A percentile compares a stretch with the other conserved stretches of the same genome.
These are phyloP conservation scores for Colletotrichum endophyticum DNA, from an alignment of 2,329 filamentous ascomycete genomes.

Conservation along the genomic window DNA sequence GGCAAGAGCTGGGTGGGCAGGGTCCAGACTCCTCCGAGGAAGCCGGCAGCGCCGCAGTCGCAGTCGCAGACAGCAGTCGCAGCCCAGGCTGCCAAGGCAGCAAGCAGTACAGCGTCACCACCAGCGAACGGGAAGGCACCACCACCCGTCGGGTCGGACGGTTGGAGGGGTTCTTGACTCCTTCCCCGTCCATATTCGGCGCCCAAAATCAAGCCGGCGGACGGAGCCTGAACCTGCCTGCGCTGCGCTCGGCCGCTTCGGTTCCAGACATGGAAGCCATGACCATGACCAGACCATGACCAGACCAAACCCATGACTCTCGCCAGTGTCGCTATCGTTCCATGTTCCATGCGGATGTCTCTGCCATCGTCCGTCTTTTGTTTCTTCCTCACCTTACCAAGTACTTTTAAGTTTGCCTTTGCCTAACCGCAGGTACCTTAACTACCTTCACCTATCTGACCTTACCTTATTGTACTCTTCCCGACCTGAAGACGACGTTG, in stretches of 20 bases:
- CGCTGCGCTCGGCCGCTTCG: conserved; percentile 14
- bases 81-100: background rate
- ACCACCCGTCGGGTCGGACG: background rate
- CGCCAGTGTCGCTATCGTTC: background rate
- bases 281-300: background rate
- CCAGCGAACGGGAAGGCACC: background rate
- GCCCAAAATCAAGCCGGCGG: background rate
- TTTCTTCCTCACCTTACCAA: background rate
- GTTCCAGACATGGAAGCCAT: background rate
- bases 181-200: background rate
- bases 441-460: background rate
- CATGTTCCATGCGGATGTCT: background rate
- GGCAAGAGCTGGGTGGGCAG: background rate
- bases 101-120: background rate
- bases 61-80: background rate
- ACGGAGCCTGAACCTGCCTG: background rate
- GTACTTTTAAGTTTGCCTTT: background rate
- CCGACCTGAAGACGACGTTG: background rate
- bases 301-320: conserved; percentile 4
- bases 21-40: background rate
- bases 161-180: background rate
- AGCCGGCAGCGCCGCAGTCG: background rate
- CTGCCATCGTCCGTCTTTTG: background rate
- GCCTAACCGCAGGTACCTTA: background rate
- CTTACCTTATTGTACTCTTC: background rate